Evolutionary conservation across 306 rosid species (phyloP).

Genomic region (Cercis canadensis): DNA sequence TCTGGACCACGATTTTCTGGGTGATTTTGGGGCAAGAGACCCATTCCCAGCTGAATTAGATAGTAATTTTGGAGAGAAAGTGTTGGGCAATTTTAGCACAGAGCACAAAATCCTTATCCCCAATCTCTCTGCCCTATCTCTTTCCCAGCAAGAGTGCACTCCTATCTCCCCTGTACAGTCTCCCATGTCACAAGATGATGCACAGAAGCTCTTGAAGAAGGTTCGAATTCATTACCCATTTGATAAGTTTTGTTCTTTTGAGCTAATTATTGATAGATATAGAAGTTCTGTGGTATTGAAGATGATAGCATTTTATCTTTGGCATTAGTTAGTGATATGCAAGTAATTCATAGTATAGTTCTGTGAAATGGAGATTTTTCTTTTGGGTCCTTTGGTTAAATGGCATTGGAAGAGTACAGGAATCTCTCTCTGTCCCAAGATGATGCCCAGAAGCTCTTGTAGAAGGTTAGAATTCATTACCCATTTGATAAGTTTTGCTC

Average conservation of each 20-base stretch:
- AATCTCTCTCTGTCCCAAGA: too few species aligned
- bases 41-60: conserved; percentile 90
- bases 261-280: too few species aligned
- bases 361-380: neutral
- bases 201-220: conserved; percentile 64
- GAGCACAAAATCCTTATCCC: conserved; percentile 95
- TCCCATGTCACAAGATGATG: conserved; percentile 65
- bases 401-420: too few species aligned
- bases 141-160: conserved; percentile 60
- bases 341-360: neutral
- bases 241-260: neutral
- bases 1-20: conserved; percentile 46
- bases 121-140: conserved; percentile 65
- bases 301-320: too few species aligned
- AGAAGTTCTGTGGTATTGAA: too few species aligned
- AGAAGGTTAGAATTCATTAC: too few species aligned
- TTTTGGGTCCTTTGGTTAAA: too few species aligned
- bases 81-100: conserved; percentile 56
- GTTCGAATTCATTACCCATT: conserved; percentile 35
- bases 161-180: conserved; percentile 61
- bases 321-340: too few species aligned
- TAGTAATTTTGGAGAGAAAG: conserved; percentile 79
- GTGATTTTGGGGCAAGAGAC: conserved; percentile 89
- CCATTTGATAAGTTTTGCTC: too few species aligned
- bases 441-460: too few species aligned